Evolutionary conservation across 1,139 yeast genomes (phyloP).

Genomic region (Hemisphaericaspora subhashii): DNA sequence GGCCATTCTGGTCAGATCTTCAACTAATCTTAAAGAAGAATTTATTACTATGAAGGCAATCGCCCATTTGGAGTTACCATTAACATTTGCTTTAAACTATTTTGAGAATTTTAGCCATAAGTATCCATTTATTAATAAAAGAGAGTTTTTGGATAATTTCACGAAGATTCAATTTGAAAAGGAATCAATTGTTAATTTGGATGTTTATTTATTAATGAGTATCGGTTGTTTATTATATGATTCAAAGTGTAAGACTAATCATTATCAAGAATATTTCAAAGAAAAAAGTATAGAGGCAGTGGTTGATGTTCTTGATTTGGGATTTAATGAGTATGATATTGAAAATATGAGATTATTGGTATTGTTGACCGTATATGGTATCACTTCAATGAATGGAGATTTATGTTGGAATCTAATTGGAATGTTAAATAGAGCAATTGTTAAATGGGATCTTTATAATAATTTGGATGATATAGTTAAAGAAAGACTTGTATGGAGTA

Average conservation of each 20-base stretch:
- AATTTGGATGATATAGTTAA: slow-evolving; percentile 12
- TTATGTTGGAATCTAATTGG: slow-evolving; percentile 40
- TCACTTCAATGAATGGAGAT: slow-evolving; percentile 28
- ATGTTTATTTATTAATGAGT: slow-evolving; percentile 38
- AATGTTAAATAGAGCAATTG: slow-evolving; percentile 29
- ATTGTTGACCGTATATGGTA: slow-evolving; percentile 32
- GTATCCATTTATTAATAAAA: slow-evolving; percentile 38
- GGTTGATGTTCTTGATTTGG: slow-evolving; percentile 31
- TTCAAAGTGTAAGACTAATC: slow-evolving; percentile 21
- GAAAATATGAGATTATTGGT: slow-evolving; percentile 28
- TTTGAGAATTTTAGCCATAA: slow-evolving; percentile 38
- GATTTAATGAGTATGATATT: slow-evolving; percentile 18
- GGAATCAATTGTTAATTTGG: slow-evolving; percentile 40
- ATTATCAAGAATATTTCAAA: slow-evolving; percentile 31
- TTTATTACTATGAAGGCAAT: slow-evolving; percentile 37
- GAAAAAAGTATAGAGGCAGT: slow-evolving; percentile 34
- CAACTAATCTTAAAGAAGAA: slow-evolving; percentile 31
- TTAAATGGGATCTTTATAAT: slow-evolving; percentile 21
- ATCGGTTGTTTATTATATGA: slow-evolving; percentile 43
- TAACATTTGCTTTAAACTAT: slow-evolving; percentile 31
- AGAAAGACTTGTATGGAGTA: slow-evolving; percentile 38
- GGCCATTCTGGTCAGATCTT: neutral
- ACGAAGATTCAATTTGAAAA: slow-evolving; percentile 28
- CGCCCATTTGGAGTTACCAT: slow-evolving; percentile 28
- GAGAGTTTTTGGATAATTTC: slow-evolving; percentile 21